A percentile compares a stretch with the other conserved stretches of the same genome.
Conservation (phyloP, 2,329 filamentous ascomycete genomes). For the Aureobasidium sp. region DNA sequence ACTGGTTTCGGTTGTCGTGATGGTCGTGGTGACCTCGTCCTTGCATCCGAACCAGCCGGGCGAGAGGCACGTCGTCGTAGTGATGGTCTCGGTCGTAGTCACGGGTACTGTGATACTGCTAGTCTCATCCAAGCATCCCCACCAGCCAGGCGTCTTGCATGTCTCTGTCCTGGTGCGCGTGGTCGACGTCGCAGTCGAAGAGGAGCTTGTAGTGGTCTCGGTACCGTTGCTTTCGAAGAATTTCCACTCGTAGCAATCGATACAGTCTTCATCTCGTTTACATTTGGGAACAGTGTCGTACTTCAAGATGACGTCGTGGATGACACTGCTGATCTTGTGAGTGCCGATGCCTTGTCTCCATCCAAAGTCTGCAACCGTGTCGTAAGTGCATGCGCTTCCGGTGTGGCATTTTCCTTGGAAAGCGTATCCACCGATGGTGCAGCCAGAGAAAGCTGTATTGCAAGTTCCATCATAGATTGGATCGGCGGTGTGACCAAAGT, state of each 20-base stretch:
- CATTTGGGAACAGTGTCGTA: constrained; percentile 79
- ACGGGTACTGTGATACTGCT: constrained; percentile 36
- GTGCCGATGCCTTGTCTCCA: constrained; percentile 89
- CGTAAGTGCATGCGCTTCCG: constrained; percentile 81
- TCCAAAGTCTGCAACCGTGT: constrained; percentile 83
- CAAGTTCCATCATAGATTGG: constrained; percentile 91
- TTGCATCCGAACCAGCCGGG: constrained; percentile 64
- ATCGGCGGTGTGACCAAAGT: constrained; percentile 94
- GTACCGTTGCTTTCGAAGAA: constrained; percentile 90
- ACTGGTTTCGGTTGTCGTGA: constrained; percentile 23
- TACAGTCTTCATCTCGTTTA: constrained; percentile 65
- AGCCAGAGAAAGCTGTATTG: constrained; percentile 81
- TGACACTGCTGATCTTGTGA: constrained; percentile 83
- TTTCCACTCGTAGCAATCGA: constrained; percentile 89
- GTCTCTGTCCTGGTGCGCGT: constrained; percentile 65
- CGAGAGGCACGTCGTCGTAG: constrained; percentile 50
- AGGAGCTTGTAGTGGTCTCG: constrained; percentile 57
- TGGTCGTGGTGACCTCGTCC: constrained; percentile 41
- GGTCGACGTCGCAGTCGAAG: constrained; percentile 49
- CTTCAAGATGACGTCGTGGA: constrained; percentile 75
- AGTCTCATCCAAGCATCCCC: constrained; percentile 66
- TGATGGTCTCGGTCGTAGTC: constrained; percentile 40
- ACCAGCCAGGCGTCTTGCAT: constrained; percentile 90
- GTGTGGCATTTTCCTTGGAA: constrained; percentile 91
- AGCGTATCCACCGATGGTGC: constrained; percentile 87